Conservation (phyloP, 768 basidiomycete genomes). For the Multifurca ochricompacta region DNA sequence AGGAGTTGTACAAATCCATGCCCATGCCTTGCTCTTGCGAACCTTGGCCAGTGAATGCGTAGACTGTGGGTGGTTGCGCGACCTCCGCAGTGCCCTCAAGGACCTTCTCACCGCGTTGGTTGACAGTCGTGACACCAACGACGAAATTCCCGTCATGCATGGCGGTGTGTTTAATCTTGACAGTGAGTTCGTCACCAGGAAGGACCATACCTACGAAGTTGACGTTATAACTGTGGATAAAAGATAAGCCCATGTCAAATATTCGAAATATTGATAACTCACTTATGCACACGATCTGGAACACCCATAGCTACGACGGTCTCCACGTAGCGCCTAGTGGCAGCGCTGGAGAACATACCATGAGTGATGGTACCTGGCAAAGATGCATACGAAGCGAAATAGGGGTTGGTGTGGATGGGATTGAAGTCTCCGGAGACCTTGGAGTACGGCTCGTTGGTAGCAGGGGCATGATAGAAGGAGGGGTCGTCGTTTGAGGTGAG, state of each 20-base stretch:
- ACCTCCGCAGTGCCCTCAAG: constrained; percentile 90
- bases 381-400: constrained; percentile 90
- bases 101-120: constrained; percentile 83
- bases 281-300: constrained; percentile 85
- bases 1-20: constrained; percentile 93
- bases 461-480: constrained; percentile 71
- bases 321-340: constrained; percentile 88
- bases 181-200: constrained; percentile 78
- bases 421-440: constrained; percentile 97
- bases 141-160: constrained; percentile 94
- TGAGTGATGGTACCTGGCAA: constrained; percentile 97
- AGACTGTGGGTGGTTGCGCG: constrained; percentile 84
- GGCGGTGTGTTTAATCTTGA: constrained; percentile 81
- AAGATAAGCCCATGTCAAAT: constrained; percentile 10
- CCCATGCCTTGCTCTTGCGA: constrained; percentile 99
- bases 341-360: constrained; percentile 95
- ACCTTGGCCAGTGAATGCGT: constrained; percentile 97
- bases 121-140: constrained; percentile 80
- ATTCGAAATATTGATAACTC: constrained; percentile 30
- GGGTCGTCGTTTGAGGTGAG: constrained; percentile 55
- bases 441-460: constrained; percentile 94
- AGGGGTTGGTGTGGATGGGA: constrained; percentile 97
- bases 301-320: constrained; percentile 89
- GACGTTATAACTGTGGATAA: constrained; percentile 66
- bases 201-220: constrained; percentile 97